Base-by-base conservation (phyloP, 2,329 filamentous ascomycete species). In the Alternaria triticina region DNA sequence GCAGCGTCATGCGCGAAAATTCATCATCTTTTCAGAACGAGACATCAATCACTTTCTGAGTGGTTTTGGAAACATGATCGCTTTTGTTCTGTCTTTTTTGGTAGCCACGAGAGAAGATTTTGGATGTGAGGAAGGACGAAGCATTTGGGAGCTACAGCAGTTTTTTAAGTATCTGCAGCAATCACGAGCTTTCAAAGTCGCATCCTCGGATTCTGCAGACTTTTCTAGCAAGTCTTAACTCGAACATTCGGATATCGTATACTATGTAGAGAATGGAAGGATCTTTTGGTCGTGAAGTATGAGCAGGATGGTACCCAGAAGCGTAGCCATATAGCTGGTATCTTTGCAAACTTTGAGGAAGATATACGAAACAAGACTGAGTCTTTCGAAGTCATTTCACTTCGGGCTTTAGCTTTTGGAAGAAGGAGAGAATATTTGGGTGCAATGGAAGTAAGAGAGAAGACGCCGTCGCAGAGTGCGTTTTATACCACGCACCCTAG, bases 381-480 rank as follows among this genome's bases (percentile, higher is more conserved):
- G n/a, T n/a, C n/a, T n/a, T n/a, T n/a, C n/a, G n/a, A n/a, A n/a
- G n/a, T n/a, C n/a, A n/a, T n/a, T n/a, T n/a, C n/a, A n/a, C n/a
- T n/a, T n/a, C n/a, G n/a, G n/a, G n/a, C n/a, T n/a, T n/a, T n/a
- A n/a, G n/a, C n/a, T n/a, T n/a, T 36, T 43, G 1, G 17, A 22
- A 20, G 6, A 5, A 45, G 15, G 5, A 12, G 17, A 20, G 7
- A 13, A 22, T 0, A 2, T 15, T 8, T 22, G 2, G 12, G 20
- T 46, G n/a, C n/a, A n/a, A 3, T 5, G 20, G 3, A 1, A 3
- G 7, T 12, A 23, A 46, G 20, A 15, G 20, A 25, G 43, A 23
- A 8, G 13, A 23, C 1, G 3, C 15, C 1, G 13, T 45, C 0
- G 20, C 3, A 0, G 1, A 6, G 12, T 15, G 13, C 6, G 0